Conservation (phyloP, 495 filamentous ascomycete genomes). For the Xylaria scruposa region DNA sequence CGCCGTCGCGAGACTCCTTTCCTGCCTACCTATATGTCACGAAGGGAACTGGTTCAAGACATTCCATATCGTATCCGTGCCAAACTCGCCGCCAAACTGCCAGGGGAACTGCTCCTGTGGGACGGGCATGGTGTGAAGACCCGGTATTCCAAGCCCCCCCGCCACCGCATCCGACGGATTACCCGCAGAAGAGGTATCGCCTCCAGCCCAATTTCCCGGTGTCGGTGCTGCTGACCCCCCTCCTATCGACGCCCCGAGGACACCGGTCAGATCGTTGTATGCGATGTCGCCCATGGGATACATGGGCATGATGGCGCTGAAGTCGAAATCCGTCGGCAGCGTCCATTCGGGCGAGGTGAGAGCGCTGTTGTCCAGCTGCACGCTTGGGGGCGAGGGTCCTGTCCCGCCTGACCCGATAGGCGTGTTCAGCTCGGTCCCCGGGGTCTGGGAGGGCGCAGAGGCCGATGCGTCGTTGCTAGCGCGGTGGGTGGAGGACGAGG, state of each 20-base stretch:
- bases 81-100: conserved; percentile 55
- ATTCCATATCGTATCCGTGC: conserved; percentile 60
- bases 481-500: conserved; percentile 26
- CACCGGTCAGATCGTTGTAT: conserved; percentile 56
- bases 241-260: conserved; percentile 33
- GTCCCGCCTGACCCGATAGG: conserved; percentile 31
- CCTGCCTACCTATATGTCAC: conserved; percentile 3
- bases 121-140: conserved; percentile 26
- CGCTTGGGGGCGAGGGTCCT: conserved; percentile 32
- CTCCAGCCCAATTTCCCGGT: neutral
- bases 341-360: conserved; percentile 39
- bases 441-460: neutral
- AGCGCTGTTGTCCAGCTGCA: conserved; percentile 27
- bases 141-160: neutral
- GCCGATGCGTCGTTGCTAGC: conserved; percentile 25
- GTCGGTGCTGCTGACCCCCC: conserved; percentile 21
- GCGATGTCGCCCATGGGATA: conserved; percentile 61
- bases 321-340: conserved; percentile 53
- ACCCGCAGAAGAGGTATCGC: neutral
- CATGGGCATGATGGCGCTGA: conserved; percentile 57
- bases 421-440: conserved; percentile 27
- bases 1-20: neutral
- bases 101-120: conserved; percentile 31
- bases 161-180: conserved; percentile 7
- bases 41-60: conserved; percentile 56